Evolutionary conservation across 2,329 filamentous ascomycete species (phyloP), one percentile per base, ranked within the genome.

Genomic region (Sarocladiaceae sp.): DNA sequence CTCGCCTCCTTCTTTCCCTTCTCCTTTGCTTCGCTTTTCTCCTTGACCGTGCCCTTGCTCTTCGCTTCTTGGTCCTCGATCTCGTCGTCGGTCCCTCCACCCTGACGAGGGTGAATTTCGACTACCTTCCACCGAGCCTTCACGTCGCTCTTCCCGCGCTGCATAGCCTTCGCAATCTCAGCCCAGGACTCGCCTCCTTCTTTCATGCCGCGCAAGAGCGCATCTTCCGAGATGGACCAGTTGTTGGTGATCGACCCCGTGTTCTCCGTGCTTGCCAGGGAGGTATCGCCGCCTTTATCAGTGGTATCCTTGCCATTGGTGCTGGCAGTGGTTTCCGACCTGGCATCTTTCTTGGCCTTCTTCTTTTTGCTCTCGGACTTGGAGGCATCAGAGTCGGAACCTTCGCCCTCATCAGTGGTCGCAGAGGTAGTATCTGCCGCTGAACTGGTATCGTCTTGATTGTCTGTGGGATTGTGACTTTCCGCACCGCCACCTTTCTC

Each of bases 191-290:
- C 48, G 11, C 49, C 48, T 1, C 52, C 52, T 23, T 57, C 55
- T 45, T 64, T 67, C 60, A 67, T 62, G 29, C 56, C 54, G 2
- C 55, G 46, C 6, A 67, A 56, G 3, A 62, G 48, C 10, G 50
- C 48, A 41, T 67, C 63, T 20, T 67, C 58, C 1, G 65, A 66
- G 7, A 59, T 41, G 9, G 59, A 55, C 64, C 64, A 66, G 37
- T 13, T 12, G 19, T 19, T 6, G 4, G 34, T 9, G 4, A 3
- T 15, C 29, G 7, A 6, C 15, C 15, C 20, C 24, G n/a, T 23
- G 18, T 16, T 6, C 6, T 41, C 37, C 20, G 37, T 27, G 4
- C 23, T 41, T 6, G n/a, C 34, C 16, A 32, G 7, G 6, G 24
- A 11, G 12, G 33, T 19, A 19, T 16, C 23, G 15, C 4, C n/a